Evolutionary conservation across 2,329 filamentous ascomycete genomes (phyloP).

Genomic region (Ilyonectria robusta): DNA sequence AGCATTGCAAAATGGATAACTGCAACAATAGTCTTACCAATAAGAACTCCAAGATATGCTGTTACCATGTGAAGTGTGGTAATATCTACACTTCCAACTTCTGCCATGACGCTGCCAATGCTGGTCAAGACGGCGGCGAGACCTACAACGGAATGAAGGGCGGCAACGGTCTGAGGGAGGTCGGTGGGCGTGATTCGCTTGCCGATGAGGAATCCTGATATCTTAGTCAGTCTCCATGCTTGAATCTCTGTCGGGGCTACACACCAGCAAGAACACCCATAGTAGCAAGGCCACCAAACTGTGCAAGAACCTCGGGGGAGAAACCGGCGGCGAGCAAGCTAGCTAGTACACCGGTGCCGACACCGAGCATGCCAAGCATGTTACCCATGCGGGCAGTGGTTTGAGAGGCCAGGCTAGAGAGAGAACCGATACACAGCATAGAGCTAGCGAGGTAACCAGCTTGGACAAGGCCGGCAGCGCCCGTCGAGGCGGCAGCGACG

Average conservation of each 20-base stretch:
- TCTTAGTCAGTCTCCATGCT: slow-evolving; percentile 18
- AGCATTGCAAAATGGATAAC: background rate
- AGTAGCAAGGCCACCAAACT: slow-evolving; percentile 83
- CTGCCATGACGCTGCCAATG: slow-evolving; percentile 86
- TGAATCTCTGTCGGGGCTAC: slow-evolving; percentile 6
- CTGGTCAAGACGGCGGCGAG: slow-evolving; percentile 90
- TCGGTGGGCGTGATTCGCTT: slow-evolving; percentile 90
- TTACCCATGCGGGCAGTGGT: slow-evolving; percentile 88
- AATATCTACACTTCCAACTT: slow-evolving; percentile 71
- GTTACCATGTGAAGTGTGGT: slow-evolving; percentile 88
- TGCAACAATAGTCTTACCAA: slow-evolving; percentile 63
- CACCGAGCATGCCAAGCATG: slow-evolving; percentile 87
- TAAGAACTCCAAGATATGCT: slow-evolving; percentile 88
- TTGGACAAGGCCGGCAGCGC: slow-evolving; percentile 86
- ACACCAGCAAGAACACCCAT: slow-evolving; percentile 76
- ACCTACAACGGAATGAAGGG: slow-evolving; percentile 90
- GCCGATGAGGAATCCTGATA: slow-evolving; percentile 78
- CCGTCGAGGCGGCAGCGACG: slow-evolving; percentile 83
- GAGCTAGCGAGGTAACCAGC: slow-evolving; percentile 90
- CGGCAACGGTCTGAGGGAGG: slow-evolving; percentile 90
- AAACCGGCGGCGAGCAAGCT: slow-evolving; percentile 88
- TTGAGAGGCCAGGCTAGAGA: slow-evolving; percentile 87
- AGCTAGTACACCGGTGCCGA: slow-evolving; percentile 85
- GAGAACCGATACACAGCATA: slow-evolving; percentile 85
- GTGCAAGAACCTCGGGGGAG: slow-evolving; percentile 81